phyloP scores from a whole-genome alignment of 2,329 filamentous ascomycete species.

The Nemania sp. region DNA sequence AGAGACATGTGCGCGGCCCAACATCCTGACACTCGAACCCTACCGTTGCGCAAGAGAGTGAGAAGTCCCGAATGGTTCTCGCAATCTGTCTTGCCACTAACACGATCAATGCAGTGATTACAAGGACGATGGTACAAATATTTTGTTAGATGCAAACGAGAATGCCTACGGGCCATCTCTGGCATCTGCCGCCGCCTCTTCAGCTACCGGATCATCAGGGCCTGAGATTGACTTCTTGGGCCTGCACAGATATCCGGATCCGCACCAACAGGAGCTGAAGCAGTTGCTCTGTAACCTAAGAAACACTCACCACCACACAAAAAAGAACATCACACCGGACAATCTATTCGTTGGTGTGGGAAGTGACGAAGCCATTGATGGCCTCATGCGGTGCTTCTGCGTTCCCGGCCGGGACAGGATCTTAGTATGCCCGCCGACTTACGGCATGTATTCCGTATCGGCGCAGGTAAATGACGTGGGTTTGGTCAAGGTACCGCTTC shows the following conservation, averaged over 20 bases:
- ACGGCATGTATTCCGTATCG: constrained; percentile 97
- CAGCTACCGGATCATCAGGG: constrained; percentile 43
- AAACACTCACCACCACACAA: constrained; percentile 81
- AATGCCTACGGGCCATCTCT: constrained; percentile 91
- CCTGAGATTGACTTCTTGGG: constrained; percentile 75
- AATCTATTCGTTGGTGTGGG: constrained; percentile 95
- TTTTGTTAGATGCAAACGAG: constrained; percentile 96
- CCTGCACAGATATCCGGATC: constrained; percentile 93
- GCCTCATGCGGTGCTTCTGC: constrained; percentile 91
- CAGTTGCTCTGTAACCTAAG: constrained; percentile 82
- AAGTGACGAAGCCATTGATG: constrained; percentile 96
- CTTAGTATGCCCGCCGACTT: constrained; percentile 92
- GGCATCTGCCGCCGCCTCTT: constrained; percentile 52
- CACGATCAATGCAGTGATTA: constrained; percentile 72
- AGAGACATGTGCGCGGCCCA: constrained; percentile 72
- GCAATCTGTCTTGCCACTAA: constrained; percentile 32
- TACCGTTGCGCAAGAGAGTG: constrained; percentile 84
- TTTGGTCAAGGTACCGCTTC: constrained; percentile 83
- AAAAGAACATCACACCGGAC: constrained; percentile 71
- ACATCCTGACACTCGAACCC: constrained; percentile 75
- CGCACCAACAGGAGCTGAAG: constrained; percentile 88
- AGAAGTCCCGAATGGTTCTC: constrained; percentile 40
- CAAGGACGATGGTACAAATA: constrained; percentile 95
- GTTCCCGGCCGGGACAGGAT: constrained; percentile 84
- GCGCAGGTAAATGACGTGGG: constrained; percentile 91